phyloP scores from a whole-genome alignment of 1,139 yeast genomes.

The Debaryomycetaceae sp. region DNA sequence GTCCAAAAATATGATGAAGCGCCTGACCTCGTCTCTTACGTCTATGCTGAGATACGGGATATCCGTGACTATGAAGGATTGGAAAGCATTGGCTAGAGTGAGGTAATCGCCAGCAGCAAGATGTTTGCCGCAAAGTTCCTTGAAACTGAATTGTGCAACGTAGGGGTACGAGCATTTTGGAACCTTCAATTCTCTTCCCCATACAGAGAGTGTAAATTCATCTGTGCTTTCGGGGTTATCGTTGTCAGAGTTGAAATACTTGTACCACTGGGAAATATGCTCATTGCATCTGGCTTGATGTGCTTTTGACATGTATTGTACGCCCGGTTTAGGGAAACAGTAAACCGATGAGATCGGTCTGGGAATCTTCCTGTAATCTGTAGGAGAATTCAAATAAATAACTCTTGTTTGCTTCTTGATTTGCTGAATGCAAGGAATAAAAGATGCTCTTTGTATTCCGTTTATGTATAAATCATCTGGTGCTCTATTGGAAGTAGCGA shows the following conservation, averaged over 20 bases:
- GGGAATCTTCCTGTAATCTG: slow-evolving; percentile 88
- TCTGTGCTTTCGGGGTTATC: slow-evolving; percentile 25
- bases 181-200: slow-evolving; percentile 83
- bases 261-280: slow-evolving; percentile 80
- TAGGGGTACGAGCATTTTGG: slow-evolving; percentile 74
- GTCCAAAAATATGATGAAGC: slow-evolving; percentile 91
- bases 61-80: slow-evolving; percentile 81
- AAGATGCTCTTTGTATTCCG: slow-evolving; percentile 89
- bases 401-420: slow-evolving; percentile 74
- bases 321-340: slow-evolving; percentile 67
- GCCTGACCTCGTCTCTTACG: slow-evolving; percentile 77
- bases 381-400: slow-evolving; percentile 79
- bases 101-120: slow-evolving; percentile 96
- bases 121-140: slow-evolving; percentile 80
- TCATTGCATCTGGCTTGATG: slow-evolving; percentile 47
- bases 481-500: slow-evolving; percentile 92
- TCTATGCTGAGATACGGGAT: slow-evolving; percentile 80
- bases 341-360: slow-evolving; percentile 81
- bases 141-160: slow-evolving; percentile 88
- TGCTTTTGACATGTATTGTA: slow-evolving; percentile 52
- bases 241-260: slow-evolving; percentile 63
- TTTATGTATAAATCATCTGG: slow-evolving; percentile 91
- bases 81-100: slow-evolving; percentile 73
- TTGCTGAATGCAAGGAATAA: slow-evolving; percentile 85
- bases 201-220: slow-evolving; percentile 53